Evolutionary conservation across 352 stramenopile species (phyloP).

Genomic region (Pythium myriotylum): DNA sequence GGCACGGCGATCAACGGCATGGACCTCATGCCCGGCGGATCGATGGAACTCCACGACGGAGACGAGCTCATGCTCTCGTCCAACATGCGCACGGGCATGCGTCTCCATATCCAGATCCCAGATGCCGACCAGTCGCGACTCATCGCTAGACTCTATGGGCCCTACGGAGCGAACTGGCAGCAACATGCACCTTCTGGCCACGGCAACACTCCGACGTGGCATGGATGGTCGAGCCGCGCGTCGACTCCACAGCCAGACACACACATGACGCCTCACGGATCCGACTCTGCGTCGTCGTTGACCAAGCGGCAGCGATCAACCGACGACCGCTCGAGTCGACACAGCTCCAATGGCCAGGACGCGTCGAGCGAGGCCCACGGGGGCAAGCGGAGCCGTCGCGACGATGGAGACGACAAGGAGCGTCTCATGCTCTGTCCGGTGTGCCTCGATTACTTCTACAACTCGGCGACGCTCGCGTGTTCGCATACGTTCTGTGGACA

Average conservation of each 20-base stretch:
- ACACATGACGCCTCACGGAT: neutral
- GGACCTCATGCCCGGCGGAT: constrained; percentile 52
- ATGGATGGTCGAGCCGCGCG: neutral
- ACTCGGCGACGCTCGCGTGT: constrained; percentile 75
- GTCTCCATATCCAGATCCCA: constrained; percentile 51
- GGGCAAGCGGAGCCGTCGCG: constrained; percentile 29
- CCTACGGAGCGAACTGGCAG: neutral
- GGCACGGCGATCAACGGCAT: constrained; percentile 79
- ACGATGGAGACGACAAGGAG: constrained; percentile 47
- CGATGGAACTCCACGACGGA: constrained; percentile 60
- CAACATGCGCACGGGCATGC: constrained; percentile 61
- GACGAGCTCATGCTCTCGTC: constrained; percentile 76
- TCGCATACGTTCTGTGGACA: constrained; percentile 85
- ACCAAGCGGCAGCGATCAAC: constrained; percentile 20
- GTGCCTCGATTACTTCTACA: constrained; percentile 82
- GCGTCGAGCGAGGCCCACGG: constrained; percentile 10
- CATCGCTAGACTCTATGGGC: constrained; percentile 35
- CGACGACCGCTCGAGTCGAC: constrained; percentile 4
- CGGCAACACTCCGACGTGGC: constrained; percentile 3
- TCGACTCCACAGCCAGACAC: neutral
- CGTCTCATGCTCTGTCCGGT: constrained; percentile 79
- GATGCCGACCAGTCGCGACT: constrained; percentile 47
- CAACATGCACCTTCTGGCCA: neutral
- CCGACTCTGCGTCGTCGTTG: neutral
- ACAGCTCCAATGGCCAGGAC: constrained; percentile 21